Evolutionary conservation across 2,329 filamentous ascomycete species (phyloP).

Genomic region (Didymella segeticola): DNA sequence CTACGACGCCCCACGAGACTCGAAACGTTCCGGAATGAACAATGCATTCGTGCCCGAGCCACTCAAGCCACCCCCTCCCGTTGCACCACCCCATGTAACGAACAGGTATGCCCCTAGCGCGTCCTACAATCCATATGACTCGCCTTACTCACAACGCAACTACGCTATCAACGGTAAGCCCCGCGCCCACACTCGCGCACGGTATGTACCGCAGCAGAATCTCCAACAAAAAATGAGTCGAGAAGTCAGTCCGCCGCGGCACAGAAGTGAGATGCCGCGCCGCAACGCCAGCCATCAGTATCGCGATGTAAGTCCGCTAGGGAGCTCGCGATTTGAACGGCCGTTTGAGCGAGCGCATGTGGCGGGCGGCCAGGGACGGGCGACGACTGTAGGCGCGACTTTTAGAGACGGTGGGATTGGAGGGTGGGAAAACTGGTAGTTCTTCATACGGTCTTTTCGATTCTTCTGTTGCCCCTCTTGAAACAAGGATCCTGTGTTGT

Average conservation of each 20-base stretch:
- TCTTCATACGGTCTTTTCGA: too few species aligned
- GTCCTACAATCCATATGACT: background rate
- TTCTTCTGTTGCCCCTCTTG: too few species aligned
- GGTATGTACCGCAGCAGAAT: too few species aligned
- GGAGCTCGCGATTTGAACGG: slow-evolving; percentile 3
- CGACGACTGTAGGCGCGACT: background rate
- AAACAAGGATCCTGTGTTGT: too few species aligned
- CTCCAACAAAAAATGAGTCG: background rate
- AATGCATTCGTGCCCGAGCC: background rate
- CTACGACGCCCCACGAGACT: background rate
- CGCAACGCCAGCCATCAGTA: background rate
- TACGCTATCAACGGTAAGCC: background rate
- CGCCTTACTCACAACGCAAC: background rate
- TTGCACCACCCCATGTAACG: background rate
- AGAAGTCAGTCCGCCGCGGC: slow-evolving; percentile 9
- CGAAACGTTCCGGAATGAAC: background rate
- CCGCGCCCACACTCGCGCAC: background rate
- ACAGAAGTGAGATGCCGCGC: slow-evolving; percentile 2
- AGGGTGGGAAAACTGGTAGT: slow-evolving; percentile 5
- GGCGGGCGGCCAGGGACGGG: background rate
- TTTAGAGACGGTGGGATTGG: background rate
- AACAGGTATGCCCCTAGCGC: background rate
- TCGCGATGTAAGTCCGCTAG: slow-evolving; percentile 9
- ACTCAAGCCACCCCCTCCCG: background rate
- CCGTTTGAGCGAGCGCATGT: background rate